Base-by-base conservation (phyloP, 2,329 filamentous ascomycete genomes). In the Epichloe bromicola region DNA sequence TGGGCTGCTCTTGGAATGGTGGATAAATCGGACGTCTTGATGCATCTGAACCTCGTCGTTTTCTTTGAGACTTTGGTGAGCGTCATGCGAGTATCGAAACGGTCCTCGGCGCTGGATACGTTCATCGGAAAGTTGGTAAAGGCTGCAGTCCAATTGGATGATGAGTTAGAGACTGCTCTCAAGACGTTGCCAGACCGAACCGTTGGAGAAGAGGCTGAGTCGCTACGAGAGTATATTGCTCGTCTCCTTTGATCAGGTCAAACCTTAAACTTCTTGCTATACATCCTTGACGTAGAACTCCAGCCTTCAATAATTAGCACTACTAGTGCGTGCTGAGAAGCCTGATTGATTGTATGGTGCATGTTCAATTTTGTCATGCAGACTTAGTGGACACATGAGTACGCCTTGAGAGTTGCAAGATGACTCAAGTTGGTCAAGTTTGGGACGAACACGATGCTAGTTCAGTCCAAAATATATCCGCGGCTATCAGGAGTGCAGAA, bases 1-100 rank as follows among this genome's bases (percentile, higher is more conserved):
- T 79, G 75, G 59, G 74, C 72, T 4, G 70, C 72, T 7, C 60
- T 79, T 30, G 64, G 58, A 50, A 79, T 80, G 76, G 67, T 78
- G 26, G 73, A 75, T 52, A 67, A 59, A 50, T 59, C 64, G 1
- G 77, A 80, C 50, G 53, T 64, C 19, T 65, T 80, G 20, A 74
- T 79, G 71, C 69, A 73, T 42, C 61, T 74, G 6, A 74, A 56
- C 49, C 65, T 79, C 19, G 62, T 76, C n/a, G 73, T 78, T 54
- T 79, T 78, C 53, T 75, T 75, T 56, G 73, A 78, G 63, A 63
- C 66, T 7, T 64, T 79, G 19, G 62, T 79, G 30, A 72, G 69
- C 47, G 65, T 75, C 36, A 69, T 77, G 66, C 64, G 73, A 14
- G 61, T 73, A 4, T 65, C 70, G 0, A 65, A 63, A 14, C 67